Evolutionary conservation across 2,329 filamentous ascomycete species (phyloP).

Genomic region (Penicillium sp.): DNA sequence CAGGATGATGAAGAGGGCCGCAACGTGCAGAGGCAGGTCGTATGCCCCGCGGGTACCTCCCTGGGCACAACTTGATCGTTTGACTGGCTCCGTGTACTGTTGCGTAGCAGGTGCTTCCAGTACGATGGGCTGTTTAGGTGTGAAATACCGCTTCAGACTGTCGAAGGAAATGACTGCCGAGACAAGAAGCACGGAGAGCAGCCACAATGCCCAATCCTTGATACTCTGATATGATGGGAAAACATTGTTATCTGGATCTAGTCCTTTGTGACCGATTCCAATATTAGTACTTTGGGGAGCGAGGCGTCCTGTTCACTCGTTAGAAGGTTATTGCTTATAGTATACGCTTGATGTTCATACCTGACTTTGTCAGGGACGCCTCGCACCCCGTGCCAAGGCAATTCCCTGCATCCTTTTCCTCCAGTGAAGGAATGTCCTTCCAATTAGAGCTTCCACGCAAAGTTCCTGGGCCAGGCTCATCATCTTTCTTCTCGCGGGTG

Average conservation of each 20-base stretch:
- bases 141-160: conserved; percentile 11
- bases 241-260: background rate
- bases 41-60: conserved; percentile 43
- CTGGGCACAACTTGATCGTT: conserved; percentile 25
- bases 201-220: conserved; percentile 23
- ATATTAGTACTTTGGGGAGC: conserved; percentile 7
- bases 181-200: conserved; percentile 24
- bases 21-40: conserved; percentile 62
- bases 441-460: conserved; percentile 6
- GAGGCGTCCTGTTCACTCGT: conserved; percentile 19
- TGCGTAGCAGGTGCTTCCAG: background rate
- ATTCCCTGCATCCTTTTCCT: conserved; percentile 7
- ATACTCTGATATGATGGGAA: conserved; percentile 11
- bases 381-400: background rate
- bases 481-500: conserved; percentile 40
- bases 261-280: conserved; percentile 1
- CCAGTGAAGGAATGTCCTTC: background rate
- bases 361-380: conserved; percentile 31
- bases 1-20: conserved; percentile 63
- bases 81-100: conserved; percentile 1
- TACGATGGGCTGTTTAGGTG: background rate
- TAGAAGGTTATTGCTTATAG: background rate
- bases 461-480: background rate
- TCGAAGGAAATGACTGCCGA: conserved; percentile 22
- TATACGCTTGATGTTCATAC: conserved; percentile 11